Evolutionary conservation across 345 rosid genomes (phyloP).

Genomic region (Schrenkiella parvula): DNA sequence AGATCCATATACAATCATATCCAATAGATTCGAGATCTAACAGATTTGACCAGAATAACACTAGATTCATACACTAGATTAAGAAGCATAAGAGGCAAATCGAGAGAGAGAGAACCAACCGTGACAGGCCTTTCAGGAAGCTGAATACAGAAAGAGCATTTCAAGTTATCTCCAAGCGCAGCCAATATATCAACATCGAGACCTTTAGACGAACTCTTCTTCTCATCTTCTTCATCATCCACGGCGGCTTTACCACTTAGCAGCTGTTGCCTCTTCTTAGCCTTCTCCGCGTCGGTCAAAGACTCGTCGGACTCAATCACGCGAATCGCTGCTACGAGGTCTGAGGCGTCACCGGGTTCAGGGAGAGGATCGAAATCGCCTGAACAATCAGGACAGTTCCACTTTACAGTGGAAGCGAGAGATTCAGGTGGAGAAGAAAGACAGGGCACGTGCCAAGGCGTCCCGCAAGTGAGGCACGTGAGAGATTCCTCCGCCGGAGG

Average conservation of each 20-base stretch:
- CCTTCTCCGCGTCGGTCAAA: constrained; percentile 46
- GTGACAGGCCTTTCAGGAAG: constrained; percentile 72
- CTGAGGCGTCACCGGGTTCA: background rate
- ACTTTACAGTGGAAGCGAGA: constrained; percentile 42
- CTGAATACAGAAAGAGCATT: constrained; percentile 59
- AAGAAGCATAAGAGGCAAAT: background rate
- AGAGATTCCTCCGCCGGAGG: background rate
- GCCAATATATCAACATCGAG: constrained; percentile 22
- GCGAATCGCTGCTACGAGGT: constrained; percentile 33
- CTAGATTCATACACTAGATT: background rate
- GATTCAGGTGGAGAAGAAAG: constrained; percentile 42
- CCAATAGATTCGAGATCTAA: background rate
- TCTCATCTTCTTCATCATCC: background rate
- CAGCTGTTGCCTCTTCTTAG: constrained; percentile 48
- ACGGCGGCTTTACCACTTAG: constrained; percentile 38
- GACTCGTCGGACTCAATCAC: constrained; percentile 48
- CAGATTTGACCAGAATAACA: background rate
- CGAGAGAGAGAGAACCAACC: constrained; percentile 38
- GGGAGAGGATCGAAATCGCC: background rate
- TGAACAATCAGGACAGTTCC: constrained; percentile 67
- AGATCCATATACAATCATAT: background rate
- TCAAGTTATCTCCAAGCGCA: constrained; percentile 40
- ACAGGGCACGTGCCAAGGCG: constrained; percentile 78
- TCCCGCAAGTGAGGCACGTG: constrained; percentile 44
- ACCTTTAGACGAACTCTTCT: background rate